Evolutionary conservation across 2,329 filamentous ascomycete species (phyloP), one percentile per base, ranked within the genome.

Genomic region (Graphiopsis chlorocephala): DNA sequence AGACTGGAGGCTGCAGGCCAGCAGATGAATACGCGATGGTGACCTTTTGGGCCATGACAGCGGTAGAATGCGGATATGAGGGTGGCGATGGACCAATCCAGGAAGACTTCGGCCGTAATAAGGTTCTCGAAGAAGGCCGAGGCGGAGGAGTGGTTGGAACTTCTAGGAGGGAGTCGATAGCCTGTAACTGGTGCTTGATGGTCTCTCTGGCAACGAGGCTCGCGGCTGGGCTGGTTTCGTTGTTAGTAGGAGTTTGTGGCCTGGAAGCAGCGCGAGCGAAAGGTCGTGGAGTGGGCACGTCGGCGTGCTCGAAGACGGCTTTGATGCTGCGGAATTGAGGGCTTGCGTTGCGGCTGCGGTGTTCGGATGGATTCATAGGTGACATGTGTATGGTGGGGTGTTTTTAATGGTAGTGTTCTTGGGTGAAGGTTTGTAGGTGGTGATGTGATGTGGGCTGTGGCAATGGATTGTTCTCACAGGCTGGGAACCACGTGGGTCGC

Each of bases 1-100:
- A 93, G 61, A 93, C 82, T 4, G 90, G 90, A 61, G 90, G 87
- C 64, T 83, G 78, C 1, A 86, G 82, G 62, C 85, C 88, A 2
- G 83, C 77, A 67, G 84, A 85, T 62, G 81, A 80, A 78, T 87
- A 92, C 64, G 82, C 85, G 72, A 93, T 84, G 45, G 81, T 86
- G 29, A 87, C 80, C 25, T 81, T 70, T 35, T 72, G 71, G 61
- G 72, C 73, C 74, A 76, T 76, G 38, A 60, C 57, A 47, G 63
- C 59, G 33, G 69, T 66, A 1, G 69, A 68, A 25, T 55, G 52
- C 20, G 68, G 57, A 11, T 61, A 58, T 11, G 50, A 59, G 8
- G 64, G 33, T n/a, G 68, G 67, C 25, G 66, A 67, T 17, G 70
- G 71, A 55, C 72, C 73, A 50, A 75, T 72, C 73, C 73, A 74